Conservation (phyloP, 2,329 filamentous ascomycete genomes). For the Lecanicillium sp. region DNA sequence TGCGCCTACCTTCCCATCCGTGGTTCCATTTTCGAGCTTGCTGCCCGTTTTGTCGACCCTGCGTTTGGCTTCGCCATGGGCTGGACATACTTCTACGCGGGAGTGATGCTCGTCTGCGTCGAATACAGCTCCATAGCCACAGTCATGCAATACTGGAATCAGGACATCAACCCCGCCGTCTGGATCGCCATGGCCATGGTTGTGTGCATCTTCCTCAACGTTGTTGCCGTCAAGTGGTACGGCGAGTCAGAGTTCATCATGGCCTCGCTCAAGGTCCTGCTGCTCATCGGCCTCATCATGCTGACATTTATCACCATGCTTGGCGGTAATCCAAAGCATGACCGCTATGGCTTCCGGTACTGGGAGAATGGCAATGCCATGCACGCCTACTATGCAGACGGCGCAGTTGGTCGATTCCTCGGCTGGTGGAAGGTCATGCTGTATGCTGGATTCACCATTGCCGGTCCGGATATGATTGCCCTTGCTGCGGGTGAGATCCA, state of each 20-base stretch:
- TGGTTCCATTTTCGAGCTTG: slow-evolving; percentile 47
- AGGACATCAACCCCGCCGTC: slow-evolving; percentile 34
- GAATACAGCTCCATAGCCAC: slow-evolving; percentile 37
- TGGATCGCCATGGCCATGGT: slow-evolving; percentile 41
- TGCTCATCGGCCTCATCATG: slow-evolving; percentile 47
- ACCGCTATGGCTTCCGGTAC: slow-evolving; percentile 58
- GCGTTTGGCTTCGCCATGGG: slow-evolving; percentile 49
- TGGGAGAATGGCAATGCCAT: slow-evolving; percentile 32
- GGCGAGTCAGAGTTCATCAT: slow-evolving; percentile 45
- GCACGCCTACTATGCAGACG: slow-evolving; percentile 28
- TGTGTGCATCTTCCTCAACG: slow-evolving; percentile 38
- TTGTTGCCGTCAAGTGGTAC: slow-evolving; percentile 37
- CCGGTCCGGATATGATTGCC: slow-evolving; percentile 59
- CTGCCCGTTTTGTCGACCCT: slow-evolving; percentile 46
- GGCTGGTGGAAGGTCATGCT: slow-evolving; percentile 51
- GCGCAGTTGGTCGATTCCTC: slow-evolving; percentile 52
- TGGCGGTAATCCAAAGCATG: slow-evolving; percentile 55
- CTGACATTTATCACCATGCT: slow-evolving; percentile 63
- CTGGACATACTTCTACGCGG: slow-evolving; percentile 43
- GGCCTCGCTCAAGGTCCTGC: slow-evolving; percentile 43
- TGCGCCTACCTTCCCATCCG: slow-evolving; percentile 47
- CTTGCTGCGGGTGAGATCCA: slow-evolving; percentile 51
- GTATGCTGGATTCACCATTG: slow-evolving; percentile 60
- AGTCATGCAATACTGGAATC: slow-evolving; percentile 36
- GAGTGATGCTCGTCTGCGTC: slow-evolving; percentile 36